phyloP scores from a whole-genome alignment of 768 basidiomycete genomes.

The Phylloporus sp. region DNA sequence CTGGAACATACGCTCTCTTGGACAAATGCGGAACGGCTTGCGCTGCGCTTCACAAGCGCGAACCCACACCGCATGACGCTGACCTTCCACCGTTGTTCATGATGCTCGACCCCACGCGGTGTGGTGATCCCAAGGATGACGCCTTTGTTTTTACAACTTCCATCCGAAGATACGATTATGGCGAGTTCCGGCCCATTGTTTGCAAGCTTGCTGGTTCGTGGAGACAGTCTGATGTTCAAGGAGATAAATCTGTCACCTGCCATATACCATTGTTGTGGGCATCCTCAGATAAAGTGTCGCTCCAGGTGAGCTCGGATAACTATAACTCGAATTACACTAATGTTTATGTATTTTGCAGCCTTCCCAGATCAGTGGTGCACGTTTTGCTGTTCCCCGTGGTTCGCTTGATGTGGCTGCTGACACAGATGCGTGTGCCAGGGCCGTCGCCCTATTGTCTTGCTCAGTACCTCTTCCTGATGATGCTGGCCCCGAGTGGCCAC shows the following conservation, averaged over 20 bases:
- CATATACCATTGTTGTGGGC: constrained; percentile 68
- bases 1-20: constrained; percentile 73
- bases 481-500: constrained; percentile 78
- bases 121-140: constrained; percentile 71
- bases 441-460: constrained; percentile 77
- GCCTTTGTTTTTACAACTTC: constrained; percentile 81
- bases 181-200: constrained; percentile 74
- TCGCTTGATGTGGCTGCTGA: constrained; percentile 48
- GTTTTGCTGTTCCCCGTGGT: constrained; percentile 60
- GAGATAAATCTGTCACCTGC: constrained; percentile 49
- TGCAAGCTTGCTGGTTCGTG: constrained; percentile 71
- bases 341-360: constrained; percentile 39
- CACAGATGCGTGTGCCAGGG: constrained; percentile 64
- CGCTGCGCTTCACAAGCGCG: constrained; percentile 71
- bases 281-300: constrained; percentile 38
- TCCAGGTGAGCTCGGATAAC: constrained; percentile 46
- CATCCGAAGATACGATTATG: constrained; percentile 75
- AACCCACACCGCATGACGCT: constrained; percentile 38
- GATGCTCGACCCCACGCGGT: constrained; percentile 83
- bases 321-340: neutral
- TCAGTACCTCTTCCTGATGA: constrained; percentile 65
- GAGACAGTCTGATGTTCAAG: constrained; percentile 62
- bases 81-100: constrained; percentile 61
- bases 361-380: constrained; percentile 49
- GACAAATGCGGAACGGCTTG: constrained; percentile 90